Percentiles rank a stretch among this genome's conserved stretches.
Evolutionary conservation across 495 filamentous ascomycete genomes (phyloP).

Genomic region (Podospora didyma): DNA sequence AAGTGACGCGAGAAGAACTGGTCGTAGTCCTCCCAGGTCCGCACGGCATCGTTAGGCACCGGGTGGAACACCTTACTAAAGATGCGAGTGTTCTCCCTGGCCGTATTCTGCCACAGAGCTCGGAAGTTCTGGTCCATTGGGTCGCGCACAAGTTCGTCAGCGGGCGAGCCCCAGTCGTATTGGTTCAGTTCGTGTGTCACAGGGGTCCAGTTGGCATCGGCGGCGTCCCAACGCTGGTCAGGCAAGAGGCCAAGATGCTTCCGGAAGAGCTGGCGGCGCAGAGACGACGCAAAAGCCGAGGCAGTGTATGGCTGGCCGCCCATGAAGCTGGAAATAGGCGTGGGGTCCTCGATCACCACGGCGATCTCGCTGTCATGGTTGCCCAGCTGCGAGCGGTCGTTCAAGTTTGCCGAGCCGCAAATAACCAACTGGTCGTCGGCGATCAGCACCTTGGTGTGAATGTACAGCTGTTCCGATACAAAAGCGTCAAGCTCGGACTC

Average conservation of each 20-base stretch:
- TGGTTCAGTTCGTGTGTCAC: constrained; percentile 62
- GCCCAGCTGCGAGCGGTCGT: constrained; percentile 90
- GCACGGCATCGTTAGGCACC: constrained; percentile 76
- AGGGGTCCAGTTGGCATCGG: constrained; percentile 72
- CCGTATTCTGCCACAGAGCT: constrained; percentile 68
- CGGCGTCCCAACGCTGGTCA: constrained; percentile 58
- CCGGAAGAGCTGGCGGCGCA: constrained; percentile 81
- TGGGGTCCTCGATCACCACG: constrained; percentile 54
- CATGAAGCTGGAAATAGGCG: constrained; percentile 66
- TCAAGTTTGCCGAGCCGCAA: constrained; percentile 89
- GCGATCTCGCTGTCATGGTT: constrained; percentile 62
- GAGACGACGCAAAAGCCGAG: constrained; percentile 74
- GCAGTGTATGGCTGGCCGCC: constrained; percentile 65
- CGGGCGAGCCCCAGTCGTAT: constrained; percentile 76
- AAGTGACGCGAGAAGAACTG: constrained; percentile 72
- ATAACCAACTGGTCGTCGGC: constrained; percentile 88
- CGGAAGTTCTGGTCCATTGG: constrained; percentile 65
- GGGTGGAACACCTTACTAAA: constrained; percentile 84
- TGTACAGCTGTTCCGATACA: constrained; percentile 89
- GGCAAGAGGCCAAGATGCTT: constrained; percentile 87
- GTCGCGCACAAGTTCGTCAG: constrained; percentile 73
- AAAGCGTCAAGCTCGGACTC: constrained; percentile 81
- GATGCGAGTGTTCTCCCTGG: constrained; percentile 75
- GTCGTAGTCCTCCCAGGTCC: constrained; percentile 83
- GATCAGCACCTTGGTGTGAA: constrained; percentile 91